Base-by-base conservation (phyloP, 805 yeast species). In the Yamadazyma takamatsuzukensis region DNA sequence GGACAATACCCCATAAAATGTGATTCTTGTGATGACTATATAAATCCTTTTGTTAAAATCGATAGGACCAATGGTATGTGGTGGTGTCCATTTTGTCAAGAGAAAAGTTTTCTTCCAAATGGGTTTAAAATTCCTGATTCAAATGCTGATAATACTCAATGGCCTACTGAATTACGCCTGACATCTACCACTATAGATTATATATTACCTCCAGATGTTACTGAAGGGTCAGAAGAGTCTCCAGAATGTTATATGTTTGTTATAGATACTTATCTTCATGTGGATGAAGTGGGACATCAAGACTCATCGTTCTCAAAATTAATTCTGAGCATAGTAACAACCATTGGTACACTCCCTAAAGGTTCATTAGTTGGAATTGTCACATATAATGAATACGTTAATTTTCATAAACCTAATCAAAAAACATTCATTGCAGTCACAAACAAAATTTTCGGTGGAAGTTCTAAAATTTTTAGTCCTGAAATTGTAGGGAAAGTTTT, bases 1-100 rank as follows among this genome's bases (percentile, higher is more conserved):
- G 11, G 15, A 4, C 10, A 18, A 15, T 4, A 10, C 10, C 34
- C 64, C 1, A 18, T 55, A 2, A 14, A 21, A 27, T 64, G 70
- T 34, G 35, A 40, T 6, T 30, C 41, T 14, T 64, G 70, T 41
- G 47, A 47, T 3, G 42, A 39, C 23, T 43, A 40, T 27, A 48
- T 61, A 30, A 62, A 58, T 36, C 60, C 59, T 3, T 46, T 38
- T 30, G 45, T 54, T 18, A 54, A 50, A 28, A 21, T 61, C 10
- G 68, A 63, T 37, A 38, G 58, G 5, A 37, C 22, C 4, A 60
- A 56, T 33, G 36, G 36, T 15, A 50, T 49, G 53, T 64, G 71
- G 70, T 52, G 58, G 60, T 64, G 71, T 35, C 67, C 65, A 0
- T 48, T 58, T 24, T 64, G 71, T 36, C 47, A 43, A 10, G 45